Conservation (phyloP, 345 rosid species). For the Pugionium dolabratum region DNA sequence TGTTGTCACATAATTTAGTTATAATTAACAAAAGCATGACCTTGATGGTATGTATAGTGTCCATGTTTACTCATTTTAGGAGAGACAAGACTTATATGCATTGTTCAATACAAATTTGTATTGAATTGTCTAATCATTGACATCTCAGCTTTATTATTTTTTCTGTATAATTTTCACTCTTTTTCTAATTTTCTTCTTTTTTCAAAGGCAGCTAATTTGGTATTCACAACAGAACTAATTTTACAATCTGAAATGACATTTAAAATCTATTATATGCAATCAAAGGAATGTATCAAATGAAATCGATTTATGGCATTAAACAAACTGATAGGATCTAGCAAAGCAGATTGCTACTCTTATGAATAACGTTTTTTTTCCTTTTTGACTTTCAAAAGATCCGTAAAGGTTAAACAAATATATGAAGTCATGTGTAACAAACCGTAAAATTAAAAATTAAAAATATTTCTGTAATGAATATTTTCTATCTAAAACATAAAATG, state of each 20-base stretch:
- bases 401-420: slow-evolving; percentile 15
- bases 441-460: not conserved
- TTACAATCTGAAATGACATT: not conserved
- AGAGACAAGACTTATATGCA: slow-evolving; percentile 43
- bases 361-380: slow-evolving; percentile 29
- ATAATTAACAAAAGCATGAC: slow-evolving; percentile 24
- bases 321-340: slow-evolving; percentile 25
- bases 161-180: no score
- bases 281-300: slow-evolving; percentile 1
- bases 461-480: no score
- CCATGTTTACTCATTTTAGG: slow-evolving; percentile 47
- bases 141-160: slow-evolving; percentile 25
- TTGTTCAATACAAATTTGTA: slow-evolving; percentile 20
- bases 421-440: slow-evolving; percentile 30
- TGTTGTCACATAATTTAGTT: slow-evolving; percentile 8
- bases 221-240: not conserved
- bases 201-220: no score
- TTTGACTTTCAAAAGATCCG: slow-evolving; percentile 32
- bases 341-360: slow-evolving; percentile 17
- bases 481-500: no score
- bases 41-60: slow-evolving; percentile 37
- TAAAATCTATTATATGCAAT: not conserved
- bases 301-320: not conserved
- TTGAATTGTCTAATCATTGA: slow-evolving; percentile 40
- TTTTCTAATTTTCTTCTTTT: not conserved